Conservation (phyloP, 257 asterid genomes). For the Ehretia macrophylla region DNA sequence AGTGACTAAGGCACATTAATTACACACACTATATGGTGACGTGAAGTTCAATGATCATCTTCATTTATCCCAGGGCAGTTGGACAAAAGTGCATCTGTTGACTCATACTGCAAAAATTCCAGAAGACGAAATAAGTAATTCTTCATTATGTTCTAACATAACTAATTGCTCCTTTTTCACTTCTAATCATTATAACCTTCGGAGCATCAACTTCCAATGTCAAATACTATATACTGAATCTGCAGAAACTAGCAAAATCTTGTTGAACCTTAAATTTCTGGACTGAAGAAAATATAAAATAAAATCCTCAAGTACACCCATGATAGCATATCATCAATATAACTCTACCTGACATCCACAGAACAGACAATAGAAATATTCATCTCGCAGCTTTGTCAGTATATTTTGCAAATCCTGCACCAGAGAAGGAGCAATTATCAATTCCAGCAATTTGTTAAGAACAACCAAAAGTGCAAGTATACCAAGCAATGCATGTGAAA, state of each 20-base stretch:
- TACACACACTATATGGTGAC: neutral
- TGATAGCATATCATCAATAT: neutral
- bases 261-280: too few relatives aligned
- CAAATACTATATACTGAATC: too few relatives aligned
- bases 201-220: too few relatives aligned
- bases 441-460: neutral
- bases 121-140: slow-evolving; percentile 8
- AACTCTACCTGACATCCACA: slow-evolving; percentile 78
- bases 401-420: slow-evolving; percentile 71
- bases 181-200: too few relatives aligned
- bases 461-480: neutral
- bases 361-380: slow-evolving; percentile 72
- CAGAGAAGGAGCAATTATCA: slow-evolving; percentile 8
- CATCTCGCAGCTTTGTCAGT: slow-evolving; percentile 72
- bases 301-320: neutral
- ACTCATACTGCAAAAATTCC: slow-evolving; percentile 57
- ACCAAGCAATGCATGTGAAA: neutral
- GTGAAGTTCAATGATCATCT: slow-evolving; percentile 63
- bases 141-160: too few relatives aligned
- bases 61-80: slow-evolving; percentile 77
- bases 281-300: neutral
- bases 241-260: too few relatives aligned
- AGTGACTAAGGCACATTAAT: neutral
- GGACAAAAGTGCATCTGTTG: slow-evolving; percentile 50
- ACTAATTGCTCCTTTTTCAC: too few relatives aligned